Evolutionary conservation across 768 basidiomycete species (phyloP).

Genomic region (Exidia glandulosa): DNA sequence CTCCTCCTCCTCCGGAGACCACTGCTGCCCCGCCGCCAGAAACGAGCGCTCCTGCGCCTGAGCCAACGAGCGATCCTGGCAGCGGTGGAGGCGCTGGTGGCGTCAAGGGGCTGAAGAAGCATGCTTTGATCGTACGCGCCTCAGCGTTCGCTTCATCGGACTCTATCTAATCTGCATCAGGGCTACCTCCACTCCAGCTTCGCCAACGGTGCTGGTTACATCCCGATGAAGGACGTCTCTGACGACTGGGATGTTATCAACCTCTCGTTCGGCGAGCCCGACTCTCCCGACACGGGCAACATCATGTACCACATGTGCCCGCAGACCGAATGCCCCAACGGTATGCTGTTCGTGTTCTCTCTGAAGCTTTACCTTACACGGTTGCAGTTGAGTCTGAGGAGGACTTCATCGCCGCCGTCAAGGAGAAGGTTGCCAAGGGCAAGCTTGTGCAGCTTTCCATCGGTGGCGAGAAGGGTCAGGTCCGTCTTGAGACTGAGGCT

Average conservation of each 20-base stretch:
- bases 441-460: background rate
- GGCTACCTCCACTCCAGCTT: background rate
- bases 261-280: background rate
- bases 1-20: background rate
- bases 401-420: background rate
- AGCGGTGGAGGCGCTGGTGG: background rate
- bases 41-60: background rate
- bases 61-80: background rate
- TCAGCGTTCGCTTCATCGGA: too few species aligned
- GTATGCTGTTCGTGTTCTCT: too few species aligned
- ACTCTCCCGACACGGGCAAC: background rate
- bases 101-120: background rate
- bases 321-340: background rate
- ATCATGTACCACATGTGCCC: background rate
- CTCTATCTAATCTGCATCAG: too few species aligned
- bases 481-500: background rate
- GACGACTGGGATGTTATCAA: conserved; percentile 1
- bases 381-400: background rate
- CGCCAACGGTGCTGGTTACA: background rate
- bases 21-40: background rate
- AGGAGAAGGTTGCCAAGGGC: background rate
- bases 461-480: background rate
- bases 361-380: too few species aligned
- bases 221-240: background rate
- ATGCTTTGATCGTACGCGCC: background rate